phyloP scores from a whole-genome alignment of 2,329 filamentous ascomycete species.

The Clonostachys solani region DNA sequence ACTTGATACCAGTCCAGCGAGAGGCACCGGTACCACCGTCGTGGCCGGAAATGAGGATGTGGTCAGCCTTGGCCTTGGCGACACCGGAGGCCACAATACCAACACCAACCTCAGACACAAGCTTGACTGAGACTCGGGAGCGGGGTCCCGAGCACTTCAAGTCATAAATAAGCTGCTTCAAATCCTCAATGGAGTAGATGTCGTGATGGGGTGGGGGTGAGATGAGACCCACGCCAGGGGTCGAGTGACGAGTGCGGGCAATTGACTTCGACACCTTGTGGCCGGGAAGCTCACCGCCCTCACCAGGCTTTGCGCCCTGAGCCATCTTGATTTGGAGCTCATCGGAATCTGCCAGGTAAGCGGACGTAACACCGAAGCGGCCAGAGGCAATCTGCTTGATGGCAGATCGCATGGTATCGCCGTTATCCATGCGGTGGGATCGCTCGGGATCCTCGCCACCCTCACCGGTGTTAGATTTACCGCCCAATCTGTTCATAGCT shows the following conservation, averaged over 20 bases:
- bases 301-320: slow-evolving; percentile 94
- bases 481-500: slow-evolving; percentile 93
- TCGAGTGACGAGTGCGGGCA: slow-evolving; percentile 91
- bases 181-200: slow-evolving; percentile 96
- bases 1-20: slow-evolving; percentile 98
- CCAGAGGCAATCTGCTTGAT: slow-evolving; percentile 98
- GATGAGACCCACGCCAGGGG: slow-evolving; percentile 92
- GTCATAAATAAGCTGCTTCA: slow-evolving; percentile 97
- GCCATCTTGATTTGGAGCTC: slow-evolving; percentile 99
- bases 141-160: slow-evolving; percentile 94
- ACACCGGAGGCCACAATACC: slow-evolving; percentile 97
- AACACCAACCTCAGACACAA: slow-evolving; percentile 95
- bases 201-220: slow-evolving; percentile 96
- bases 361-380: slow-evolving; percentile 92
- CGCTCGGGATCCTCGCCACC: slow-evolving; percentile 94
- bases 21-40: slow-evolving; percentile 96
- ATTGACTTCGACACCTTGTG: slow-evolving; percentile 96
- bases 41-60: slow-evolving; percentile 94
- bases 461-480: slow-evolving; percentile 97
- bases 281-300: slow-evolving; percentile 93
- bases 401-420: slow-evolving; percentile 93
- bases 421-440: slow-evolving; percentile 80
- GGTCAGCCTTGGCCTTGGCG: slow-evolving; percentile 94
- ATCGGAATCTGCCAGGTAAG: slow-evolving; percentile 91
- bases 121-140: slow-evolving; percentile 90